These are phyloP conservation scores for Zygoascus tannicola DNA, from an alignment of 805 yeast species.

Conservation along the genomic window DNA sequence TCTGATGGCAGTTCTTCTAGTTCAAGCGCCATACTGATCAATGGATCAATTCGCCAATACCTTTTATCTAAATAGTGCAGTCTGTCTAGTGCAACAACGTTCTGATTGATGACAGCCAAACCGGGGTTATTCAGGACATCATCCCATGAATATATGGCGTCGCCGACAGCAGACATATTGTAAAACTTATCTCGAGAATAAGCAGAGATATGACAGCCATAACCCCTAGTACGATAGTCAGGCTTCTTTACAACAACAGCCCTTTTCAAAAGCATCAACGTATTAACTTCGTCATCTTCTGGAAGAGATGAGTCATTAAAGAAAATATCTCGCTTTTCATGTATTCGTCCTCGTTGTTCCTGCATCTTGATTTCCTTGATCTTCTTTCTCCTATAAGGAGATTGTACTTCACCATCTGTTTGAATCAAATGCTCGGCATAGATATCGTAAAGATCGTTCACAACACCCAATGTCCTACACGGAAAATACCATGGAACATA, in stretches of 20 bases:
- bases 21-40: background rate
- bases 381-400: background rate
- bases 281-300: background rate
- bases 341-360: background rate
- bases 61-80: constrained; percentile 55
- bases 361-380: background rate
- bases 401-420: background rate
- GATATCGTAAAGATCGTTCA: constrained; percentile 44
- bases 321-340: background rate
- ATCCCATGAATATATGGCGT: constrained; percentile 73
- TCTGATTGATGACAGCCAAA: constrained; percentile 68
- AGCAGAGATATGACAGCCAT: constrained; percentile 69
- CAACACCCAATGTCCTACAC: constrained; percentile 56
- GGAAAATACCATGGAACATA: constrained; percentile 86
- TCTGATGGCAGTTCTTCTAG: constrained; percentile 13
- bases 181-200: constrained; percentile 55
- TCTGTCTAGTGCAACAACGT: constrained; percentile 63
- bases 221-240: constrained; percentile 35
- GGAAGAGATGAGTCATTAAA: background rate
- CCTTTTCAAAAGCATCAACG: background rate
- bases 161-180: constrained; percentile 45
- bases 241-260: background rate
- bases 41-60: constrained; percentile 33
- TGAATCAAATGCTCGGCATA: constrained; percentile 1
- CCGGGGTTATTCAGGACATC: constrained; percentile 57